A percentile compares a stretch with the other conserved stretches of the same genome.
Conservation (phyloP, 2,329 filamentous ascomycete genomes). For the Talaromyces sp. region DNA sequence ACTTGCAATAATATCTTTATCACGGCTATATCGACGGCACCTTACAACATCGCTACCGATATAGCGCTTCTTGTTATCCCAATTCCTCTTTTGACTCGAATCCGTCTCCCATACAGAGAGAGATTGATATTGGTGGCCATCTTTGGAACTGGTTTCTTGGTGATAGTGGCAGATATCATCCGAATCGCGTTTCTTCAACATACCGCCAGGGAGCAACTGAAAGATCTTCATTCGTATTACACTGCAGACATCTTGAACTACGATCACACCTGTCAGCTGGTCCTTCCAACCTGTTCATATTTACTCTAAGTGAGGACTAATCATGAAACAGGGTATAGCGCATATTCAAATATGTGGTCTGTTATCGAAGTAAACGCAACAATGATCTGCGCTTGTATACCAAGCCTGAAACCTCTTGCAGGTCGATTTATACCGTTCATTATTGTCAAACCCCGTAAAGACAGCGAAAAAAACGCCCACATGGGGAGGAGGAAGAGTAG, state of each 20-base stretch:
- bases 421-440: not conserved
- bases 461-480: not conserved
- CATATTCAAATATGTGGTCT: conserved; percentile 1
- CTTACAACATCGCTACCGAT: conserved; percentile 4
- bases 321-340: not conserved
- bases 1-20: not conserved
- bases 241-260: not conserved
- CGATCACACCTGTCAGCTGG: conserved; percentile 1
- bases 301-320: not conserved
- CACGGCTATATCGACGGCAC: not conserved
- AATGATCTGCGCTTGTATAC: conserved; percentile 1
- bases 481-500: not conserved
- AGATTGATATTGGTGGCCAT: conserved; percentile 43
- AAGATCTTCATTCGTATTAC: not conserved
- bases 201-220: not conserved
- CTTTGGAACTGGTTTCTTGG: not conserved
- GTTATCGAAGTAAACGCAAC: conserved; percentile 5
- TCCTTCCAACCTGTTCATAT: not conserved
- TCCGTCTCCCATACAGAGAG: not conserved
- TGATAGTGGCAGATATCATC: not conserved
- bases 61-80: conserved; percentile 2
- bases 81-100: conserved; percentile 2
- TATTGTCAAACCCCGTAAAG: not conserved
- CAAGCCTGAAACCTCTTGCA: not conserved
- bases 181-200: conserved; percentile 1